phyloP scores from a whole-genome alignment of 1,139 yeast genomes.

The Arxiozyma slooffiae region DNA sequence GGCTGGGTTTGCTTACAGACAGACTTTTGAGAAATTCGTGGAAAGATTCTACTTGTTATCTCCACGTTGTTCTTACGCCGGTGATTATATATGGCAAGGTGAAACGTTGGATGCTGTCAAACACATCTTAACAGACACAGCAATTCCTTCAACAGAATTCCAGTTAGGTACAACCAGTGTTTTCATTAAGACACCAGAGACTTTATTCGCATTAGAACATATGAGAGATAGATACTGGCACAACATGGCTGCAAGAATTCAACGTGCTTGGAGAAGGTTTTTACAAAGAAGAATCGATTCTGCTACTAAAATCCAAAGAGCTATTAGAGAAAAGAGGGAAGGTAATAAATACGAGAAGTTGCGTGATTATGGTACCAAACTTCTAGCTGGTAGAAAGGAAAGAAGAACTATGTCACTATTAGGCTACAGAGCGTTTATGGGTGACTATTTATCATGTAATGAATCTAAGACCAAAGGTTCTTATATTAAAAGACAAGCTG shows the following conservation, averaged over 20 bases:
- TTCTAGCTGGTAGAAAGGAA: conserved; percentile 70
- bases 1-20: conserved; percentile 98
- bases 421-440: conserved; percentile 87
- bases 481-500: conserved; percentile 56
- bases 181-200: conserved; percentile 94
- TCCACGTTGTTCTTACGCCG: conserved; percentile 89
- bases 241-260: conserved; percentile 95
- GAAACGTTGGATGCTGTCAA: conserved; percentile 72
- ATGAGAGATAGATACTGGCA: conserved; percentile 98
- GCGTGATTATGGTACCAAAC: conserved; percentile 69
- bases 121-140: conserved; percentile 69
- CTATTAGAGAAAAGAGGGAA: conserved; percentile 73
- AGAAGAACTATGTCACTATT: conserved; percentile 81
- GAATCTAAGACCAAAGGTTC: conserved; percentile 63
- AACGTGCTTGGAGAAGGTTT: conserved; percentile 91
- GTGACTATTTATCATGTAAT: conserved; percentile 86
- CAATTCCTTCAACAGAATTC: conserved; percentile 70
- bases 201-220: conserved; percentile 88
- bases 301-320: conserved; percentile 72
- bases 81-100: conserved; percentile 94
- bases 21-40: conserved; percentile 94
- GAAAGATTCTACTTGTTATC: conserved; percentile 88
- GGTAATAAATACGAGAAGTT: conserved; percentile 75
- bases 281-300: conserved; percentile 76
- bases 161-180: conserved; percentile 94